Base-by-base conservation (phyloP, 2,329 filamentous ascomycete genomes). In the Cladosporium oxysporum region DNA sequence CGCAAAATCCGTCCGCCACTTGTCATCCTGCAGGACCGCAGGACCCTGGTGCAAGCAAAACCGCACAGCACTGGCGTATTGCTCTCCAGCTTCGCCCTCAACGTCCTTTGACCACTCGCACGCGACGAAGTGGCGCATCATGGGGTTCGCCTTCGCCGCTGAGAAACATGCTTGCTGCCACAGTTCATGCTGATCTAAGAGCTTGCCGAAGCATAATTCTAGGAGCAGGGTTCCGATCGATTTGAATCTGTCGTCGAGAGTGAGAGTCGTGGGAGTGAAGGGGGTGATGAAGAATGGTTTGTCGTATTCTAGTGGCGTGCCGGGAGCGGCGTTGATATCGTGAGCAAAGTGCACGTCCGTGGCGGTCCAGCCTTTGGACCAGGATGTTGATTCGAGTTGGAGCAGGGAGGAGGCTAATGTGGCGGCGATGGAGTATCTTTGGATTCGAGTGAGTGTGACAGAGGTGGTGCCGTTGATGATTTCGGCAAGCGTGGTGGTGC, bases 361-460 rank as follows among this genome's bases (percentile, higher is more conserved):
- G 3, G 57, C 21, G 23, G 41, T 49, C 66, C 66, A 68, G 21
- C 31, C n/a, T 23, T 67, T 65, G 5, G 75, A 63, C 75, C 72
- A 76, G 2, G 73, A 71, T 16, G 71, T 72, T 2, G 68, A 65
- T 26, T 73, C 63, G 1, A 75, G 70, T 58, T 74, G 73, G 2
- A 74, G 62, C 33, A 70, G 70, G 8, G 72, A 73, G 5, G 70
- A 72, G 1, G 72, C 70, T 18, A 75, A 41, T 1, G 68, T 70
- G 4, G 71, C 57, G 16, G 73, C 73, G 16, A 75, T 61, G 3
- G 16, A 68, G 65, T 73, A 75, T 14, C 73, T 66, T 49, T 75
- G 67, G 1, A 71, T 67, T 7, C 73, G 66, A 11, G 62, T 71
- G 23, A 74, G 29, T 2, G 52, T 58, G 3, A 59, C 18, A 6